Conservation (phyloP, 2,329 filamentous ascomycete species). For the Aspergillus sp. region DNA sequence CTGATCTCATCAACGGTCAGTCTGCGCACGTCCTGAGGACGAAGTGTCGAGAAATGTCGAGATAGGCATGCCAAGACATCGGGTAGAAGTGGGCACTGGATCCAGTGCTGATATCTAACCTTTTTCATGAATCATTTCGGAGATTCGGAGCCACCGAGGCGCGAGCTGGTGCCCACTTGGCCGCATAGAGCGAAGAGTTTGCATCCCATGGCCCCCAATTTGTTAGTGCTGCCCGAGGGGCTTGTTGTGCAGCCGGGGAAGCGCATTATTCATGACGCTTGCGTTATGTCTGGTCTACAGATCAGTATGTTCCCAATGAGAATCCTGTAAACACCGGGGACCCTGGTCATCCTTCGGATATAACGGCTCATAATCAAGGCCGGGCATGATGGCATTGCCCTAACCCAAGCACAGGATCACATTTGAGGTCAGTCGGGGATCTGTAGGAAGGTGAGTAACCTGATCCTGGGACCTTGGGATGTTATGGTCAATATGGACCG, state of each 20-base stretch:
- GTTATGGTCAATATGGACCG: neutral
- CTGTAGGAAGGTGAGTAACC: neutral
- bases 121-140: neutral
- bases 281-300: neutral
- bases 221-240: neutral
- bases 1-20: neutral
- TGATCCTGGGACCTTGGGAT: neutral
- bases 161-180: neutral
- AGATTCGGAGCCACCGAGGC: neutral
- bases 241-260: neutral
- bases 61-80: constrained; percentile 1
- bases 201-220: neutral
- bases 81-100: neutral
- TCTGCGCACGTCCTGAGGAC: neutral
- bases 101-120: neutral
- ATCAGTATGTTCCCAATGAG: neutral
- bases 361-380: neutral
- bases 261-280: neutral
- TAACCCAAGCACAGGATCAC: neutral
- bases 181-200: neutral
- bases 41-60: neutral
- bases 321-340: neutral
- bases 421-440: neutral
- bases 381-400: neutral
- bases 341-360: neutral